Conservation (phyloP, 768 basidiomycete species). For the Auriculariales sp. region DNA sequence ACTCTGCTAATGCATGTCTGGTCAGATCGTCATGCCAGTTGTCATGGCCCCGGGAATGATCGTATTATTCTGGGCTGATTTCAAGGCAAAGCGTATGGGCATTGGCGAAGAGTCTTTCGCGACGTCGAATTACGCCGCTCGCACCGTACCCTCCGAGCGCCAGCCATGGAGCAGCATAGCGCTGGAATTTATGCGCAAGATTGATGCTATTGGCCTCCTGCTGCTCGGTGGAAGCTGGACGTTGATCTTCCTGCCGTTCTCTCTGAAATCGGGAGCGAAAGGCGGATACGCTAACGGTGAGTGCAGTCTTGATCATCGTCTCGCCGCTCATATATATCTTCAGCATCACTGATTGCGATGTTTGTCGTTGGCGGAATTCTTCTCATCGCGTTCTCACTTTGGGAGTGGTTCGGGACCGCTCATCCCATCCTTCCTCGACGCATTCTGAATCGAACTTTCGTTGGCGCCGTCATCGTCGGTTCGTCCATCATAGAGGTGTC, state of each 20-base stretch:
- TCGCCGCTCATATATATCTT: slow-evolving; percentile 12
- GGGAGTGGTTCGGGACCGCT: slow-evolving; percentile 18
- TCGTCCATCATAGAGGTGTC: not conserved
- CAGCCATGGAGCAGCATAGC: not conserved
- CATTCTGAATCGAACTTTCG: slow-evolving; percentile 21
- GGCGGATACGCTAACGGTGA: slow-evolving; percentile 14
- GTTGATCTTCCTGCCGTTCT: slow-evolving; percentile 17
- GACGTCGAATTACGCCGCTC: not conserved
- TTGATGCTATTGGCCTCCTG: slow-evolving; percentile 16
- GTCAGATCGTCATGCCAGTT: slow-evolving; percentile 13
- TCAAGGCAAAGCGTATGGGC: slow-evolving; percentile 27
- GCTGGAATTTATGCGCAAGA: slow-evolving; percentile 14
- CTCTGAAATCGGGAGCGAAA: slow-evolving; percentile 13
- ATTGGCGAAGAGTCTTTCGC: slow-evolving; percentile 10
- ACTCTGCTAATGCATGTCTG: slow-evolving; percentile 8
- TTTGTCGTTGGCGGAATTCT: slow-evolving; percentile 16
- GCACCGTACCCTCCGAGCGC: not conserved
- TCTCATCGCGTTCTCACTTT: slow-evolving; percentile 15
- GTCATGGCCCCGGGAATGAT: slow-evolving; percentile 14
- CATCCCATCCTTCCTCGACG: slow-evolving; percentile 21
- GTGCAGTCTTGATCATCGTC: slow-evolving; percentile 8
- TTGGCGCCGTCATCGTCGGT: slow-evolving; percentile 13
- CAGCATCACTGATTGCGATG: slow-evolving; percentile 20
- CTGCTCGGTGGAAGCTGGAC: slow-evolving; percentile 16
- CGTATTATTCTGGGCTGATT: slow-evolving; percentile 40